A percentile compares a stretch with the other conserved stretches of the same genome.
Evolutionary conservation across 2,329 filamentous ascomycete genomes (phyloP).

Genomic region (Apiospora koreana): DNA sequence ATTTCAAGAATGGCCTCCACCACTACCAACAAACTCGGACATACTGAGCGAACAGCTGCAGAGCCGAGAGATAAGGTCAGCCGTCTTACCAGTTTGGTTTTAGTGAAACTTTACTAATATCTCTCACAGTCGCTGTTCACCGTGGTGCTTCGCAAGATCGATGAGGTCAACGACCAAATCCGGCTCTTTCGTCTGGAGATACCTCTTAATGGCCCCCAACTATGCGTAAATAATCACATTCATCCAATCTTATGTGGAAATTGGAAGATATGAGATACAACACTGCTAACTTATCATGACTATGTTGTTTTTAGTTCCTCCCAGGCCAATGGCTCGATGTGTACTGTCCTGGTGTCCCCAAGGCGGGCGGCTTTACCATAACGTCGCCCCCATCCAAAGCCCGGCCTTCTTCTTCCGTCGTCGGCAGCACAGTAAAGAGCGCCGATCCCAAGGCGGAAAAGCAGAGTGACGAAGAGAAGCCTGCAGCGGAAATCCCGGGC

Average conservation of each 20-base stretch:
- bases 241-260: background rate
- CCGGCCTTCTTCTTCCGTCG: slow-evolving; percentile 25
- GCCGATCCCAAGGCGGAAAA: too few relatives aligned
- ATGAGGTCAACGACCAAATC: slow-evolving; percentile 66
- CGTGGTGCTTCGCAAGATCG: slow-evolving; percentile 62
- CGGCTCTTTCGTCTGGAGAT: slow-evolving; percentile 68
- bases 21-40: slow-evolving; percentile 39
- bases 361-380: slow-evolving; percentile 85
- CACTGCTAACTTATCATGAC: background rate
- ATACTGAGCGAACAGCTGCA: slow-evolving; percentile 71
- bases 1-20: slow-evolving; percentile 21
- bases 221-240: slow-evolving; percentile 45
- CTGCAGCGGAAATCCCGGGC: background rate
- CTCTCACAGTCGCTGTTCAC: slow-evolving; percentile 52
- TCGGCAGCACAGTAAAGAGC: too few relatives aligned
- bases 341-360: slow-evolving; percentile 66
- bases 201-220: slow-evolving; percentile 42
- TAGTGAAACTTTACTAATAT: background rate
- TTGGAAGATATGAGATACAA: background rate
- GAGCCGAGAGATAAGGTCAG: slow-evolving; percentile 68
- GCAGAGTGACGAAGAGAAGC: background rate
- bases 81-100: background rate
- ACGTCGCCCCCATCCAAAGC: slow-evolving; percentile 70
- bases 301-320: slow-evolving; percentile 56
- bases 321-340: slow-evolving; percentile 91